phyloP scores from a whole-genome alignment of 2,329 filamentous ascomycete genomes.

The Xylariaceae sp. region DNA sequence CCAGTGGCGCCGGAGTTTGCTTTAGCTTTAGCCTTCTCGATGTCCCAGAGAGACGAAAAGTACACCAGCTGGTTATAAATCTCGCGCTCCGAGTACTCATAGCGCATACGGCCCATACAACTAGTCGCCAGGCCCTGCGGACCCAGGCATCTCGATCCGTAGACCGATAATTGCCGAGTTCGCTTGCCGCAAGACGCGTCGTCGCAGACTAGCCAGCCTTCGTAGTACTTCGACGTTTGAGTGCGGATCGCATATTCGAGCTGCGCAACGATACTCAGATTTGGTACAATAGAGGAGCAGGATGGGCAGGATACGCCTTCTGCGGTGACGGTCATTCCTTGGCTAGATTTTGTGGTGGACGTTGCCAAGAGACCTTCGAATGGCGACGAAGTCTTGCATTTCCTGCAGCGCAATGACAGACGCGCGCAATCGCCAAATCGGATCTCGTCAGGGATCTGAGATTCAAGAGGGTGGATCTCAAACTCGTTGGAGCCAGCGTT shows the following conservation, averaged over 20 bases:
- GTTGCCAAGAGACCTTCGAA: constrained; percentile 72
- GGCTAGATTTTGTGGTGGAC: constrained; percentile 33
- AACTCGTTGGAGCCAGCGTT: constrained; percentile 52
- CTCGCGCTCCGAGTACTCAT: constrained; percentile 82
- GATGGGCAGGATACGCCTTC: constrained; percentile 71
- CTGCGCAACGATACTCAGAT: constrained; percentile 77
- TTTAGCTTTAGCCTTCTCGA: constrained; percentile 69
- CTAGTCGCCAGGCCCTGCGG: constrained; percentile 80
- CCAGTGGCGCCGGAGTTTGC: constrained; percentile 47
- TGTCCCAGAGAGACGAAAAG: constrained; percentile 80
- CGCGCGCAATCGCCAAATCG: constrained; percentile 81
- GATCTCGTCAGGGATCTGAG: constrained; percentile 86
- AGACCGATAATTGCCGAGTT: constrained; percentile 90
- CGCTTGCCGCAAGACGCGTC: constrained; percentile 82
- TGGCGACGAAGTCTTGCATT: constrained; percentile 67
- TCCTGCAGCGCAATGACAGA: constrained; percentile 74
- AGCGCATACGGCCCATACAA: constrained; percentile 83
- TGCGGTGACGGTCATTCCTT: constrained; percentile 51
- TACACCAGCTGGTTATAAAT: constrained; percentile 95
- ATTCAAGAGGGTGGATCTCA: constrained; percentile 88
- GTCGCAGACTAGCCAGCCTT: constrained; percentile 87
- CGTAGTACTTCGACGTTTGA: constrained; percentile 82
- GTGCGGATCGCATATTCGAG: constrained; percentile 79
- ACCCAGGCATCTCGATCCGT: constrained; percentile 84
- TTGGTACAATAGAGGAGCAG: constrained; percentile 65